Evolutionary conservation across 208 protist genomes (phyloP), one percentile per base, ranked within the genome.

Genomic region (Leishmania arabica): DNA sequence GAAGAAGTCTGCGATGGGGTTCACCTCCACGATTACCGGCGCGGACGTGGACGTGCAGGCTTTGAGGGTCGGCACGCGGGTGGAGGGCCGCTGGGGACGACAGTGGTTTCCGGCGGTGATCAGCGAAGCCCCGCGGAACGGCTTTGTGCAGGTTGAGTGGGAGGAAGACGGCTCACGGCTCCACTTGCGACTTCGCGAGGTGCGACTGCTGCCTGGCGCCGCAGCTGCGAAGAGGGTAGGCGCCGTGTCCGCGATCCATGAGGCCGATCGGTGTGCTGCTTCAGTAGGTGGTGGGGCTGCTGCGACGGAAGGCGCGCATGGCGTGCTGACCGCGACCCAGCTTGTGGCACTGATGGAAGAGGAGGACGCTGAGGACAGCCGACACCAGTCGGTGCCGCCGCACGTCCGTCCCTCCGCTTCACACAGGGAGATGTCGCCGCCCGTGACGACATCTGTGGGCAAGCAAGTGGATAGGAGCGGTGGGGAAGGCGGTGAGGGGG

Each of bases 81-180:
- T 96, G 56, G 86, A 95, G 80, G 89, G 74, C 7, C 85, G 84
- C 3, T 92, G 88, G 91, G 93, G 90, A 13, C 65, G 86, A 37
- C 74, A 80, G 45, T 96, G 93, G 91, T 92, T 86, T 79, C 80
- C 82, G 0, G 93, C 91, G 9, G 77, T 80, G 24, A 81, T 94
- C 4, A 84, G 74, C 2, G 87, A 88, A 60, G 82, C 84, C 3
- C 88, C 90, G 70, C 79, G 84, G 6, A 85, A 89, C 78, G 90
- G 90, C 40, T 95, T 90, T 74, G 91, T 95, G 79, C 90, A 93
- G 77, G 85, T 96, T 76, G 77, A 85, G 42, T 93, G 91, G 90
- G 83, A 85, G 24, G 88, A 90, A 49, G 90, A 96, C 77, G 86
- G 66, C 24, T 90, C 90, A 13, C 62, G 89, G 19, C 49, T 95